Base-by-base conservation (phyloP, 495 filamentous ascomycete species). In the Aspergillus kassunensis region DNA sequence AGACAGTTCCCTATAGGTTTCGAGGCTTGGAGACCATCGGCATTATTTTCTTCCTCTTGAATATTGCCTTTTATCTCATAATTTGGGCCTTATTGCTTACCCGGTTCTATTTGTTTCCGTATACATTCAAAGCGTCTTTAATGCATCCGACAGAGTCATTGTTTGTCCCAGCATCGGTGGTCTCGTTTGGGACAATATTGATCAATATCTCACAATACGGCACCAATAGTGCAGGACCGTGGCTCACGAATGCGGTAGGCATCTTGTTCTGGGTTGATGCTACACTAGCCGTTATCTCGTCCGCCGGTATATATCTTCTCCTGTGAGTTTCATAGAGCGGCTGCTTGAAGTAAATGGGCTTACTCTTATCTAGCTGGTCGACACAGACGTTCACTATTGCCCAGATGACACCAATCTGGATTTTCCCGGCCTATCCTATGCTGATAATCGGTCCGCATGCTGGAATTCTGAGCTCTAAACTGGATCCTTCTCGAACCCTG, bases 321-420 rank as follows among this genome's bases (percentile, higher is more conserved):
- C 66, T 92, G 61, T 90, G 52, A 57, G 63, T 50, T 19, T 6
- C 20, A 47, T 31, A 6, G 7, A 13, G 11, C 34, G 27, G 10
- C 12, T 13, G 18, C 4, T 8, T n/a, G 20, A 9, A 20, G n/a
- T 1, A 19, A 25, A 44, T 30, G 16, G 18, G 36, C 62, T 73
- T 49, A 69, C 35, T 8, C 1, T n/a, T 3, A 21, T 6, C n/a
- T 37, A 84, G 81, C 49, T 87, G 83, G 83, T 84, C 81, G 23
- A 86, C 83, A 1, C 78, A 82, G 56, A 81, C 85, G 19, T 92
- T 91, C 58, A 90, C 89, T 2, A 89, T 95, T 29, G 82, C 84
- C 16, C 82, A 85, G 29, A 95, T 95, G 90, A 95, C 90, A 0
- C 90, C 90, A 0, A 82, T 92, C 40, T 95, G 89, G 90, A 90